phyloP scores from a whole-genome alignment of 805 yeast species.

The Lipomyces yamadae region DNA sequence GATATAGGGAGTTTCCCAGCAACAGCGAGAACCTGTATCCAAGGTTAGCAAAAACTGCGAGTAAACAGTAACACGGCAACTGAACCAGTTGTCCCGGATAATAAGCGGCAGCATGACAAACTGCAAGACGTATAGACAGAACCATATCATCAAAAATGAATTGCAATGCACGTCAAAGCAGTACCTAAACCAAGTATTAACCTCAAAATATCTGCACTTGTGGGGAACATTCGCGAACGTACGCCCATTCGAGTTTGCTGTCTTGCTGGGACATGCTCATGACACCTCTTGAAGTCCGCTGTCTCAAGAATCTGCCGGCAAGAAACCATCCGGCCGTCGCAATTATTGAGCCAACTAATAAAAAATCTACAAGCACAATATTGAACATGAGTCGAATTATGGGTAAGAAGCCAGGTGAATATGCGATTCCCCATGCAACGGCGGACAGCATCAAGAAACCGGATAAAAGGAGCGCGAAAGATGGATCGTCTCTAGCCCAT shows the following conservation, averaged over 20 bases:
- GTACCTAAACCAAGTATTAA: slow-evolving; percentile 42
- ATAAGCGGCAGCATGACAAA: slow-evolving; percentile 75
- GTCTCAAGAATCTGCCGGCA: slow-evolving; percentile 65
- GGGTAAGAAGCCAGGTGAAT: slow-evolving; percentile 65
- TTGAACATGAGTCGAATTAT: slow-evolving; percentile 70
- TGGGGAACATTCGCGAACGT: slow-evolving; percentile 7
- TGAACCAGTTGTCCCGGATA: slow-evolving; percentile 60
- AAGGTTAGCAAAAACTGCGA: not conserved
- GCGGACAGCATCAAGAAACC: slow-evolving; percentile 72
- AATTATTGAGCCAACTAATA: slow-evolving; percentile 67
- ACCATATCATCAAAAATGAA: slow-evolving; percentile 82
- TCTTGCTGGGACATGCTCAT: slow-evolving; percentile 47
- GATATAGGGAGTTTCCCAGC: slow-evolving; percentile 78
- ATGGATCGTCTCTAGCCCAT: slow-evolving; percentile 93
- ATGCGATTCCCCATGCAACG: slow-evolving; percentile 87
- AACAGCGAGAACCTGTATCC: slow-evolving; percentile 56
- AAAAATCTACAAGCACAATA: slow-evolving; percentile 85
- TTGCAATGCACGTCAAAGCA: slow-evolving; percentile 95
- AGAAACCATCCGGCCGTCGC: slow-evolving; percentile 77
- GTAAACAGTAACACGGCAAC: not conserved
- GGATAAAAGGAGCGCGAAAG: slow-evolving; percentile 76
- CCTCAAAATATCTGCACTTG: not conserved
- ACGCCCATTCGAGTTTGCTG: slow-evolving; percentile 79
- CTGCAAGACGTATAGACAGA: slow-evolving; percentile 72
- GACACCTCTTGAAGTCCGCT: slow-evolving; percentile 44